Percentiles rank a stretch among this genome's conserved stretches.
phyloP scores from a whole-genome alignment of 805 yeast genomes.

The Brettanomyces nanus region DNA sequence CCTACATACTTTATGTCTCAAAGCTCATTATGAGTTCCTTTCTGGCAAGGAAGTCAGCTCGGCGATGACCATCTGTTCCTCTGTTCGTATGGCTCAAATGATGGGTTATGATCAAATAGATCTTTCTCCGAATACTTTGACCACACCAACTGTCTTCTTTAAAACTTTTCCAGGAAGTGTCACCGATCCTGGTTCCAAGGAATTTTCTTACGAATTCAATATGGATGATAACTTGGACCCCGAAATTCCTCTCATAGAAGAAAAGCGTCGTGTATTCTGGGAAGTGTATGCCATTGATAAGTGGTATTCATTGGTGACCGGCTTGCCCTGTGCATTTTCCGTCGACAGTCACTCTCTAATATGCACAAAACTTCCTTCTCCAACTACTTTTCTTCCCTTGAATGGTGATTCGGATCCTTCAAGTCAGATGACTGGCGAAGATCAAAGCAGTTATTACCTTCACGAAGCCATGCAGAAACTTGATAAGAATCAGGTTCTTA shows the following conservation, averaged over 20 bases:
- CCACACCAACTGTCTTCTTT: conserved; percentile 13
- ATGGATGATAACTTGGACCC: conserved; percentile 19
- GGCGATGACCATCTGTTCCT: conserved; percentile 20
- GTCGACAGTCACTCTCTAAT: conserved; percentile 20
- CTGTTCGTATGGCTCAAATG: conserved; percentile 23
- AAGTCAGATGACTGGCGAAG: conserved; percentile 2
- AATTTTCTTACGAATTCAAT: conserved; percentile 4
- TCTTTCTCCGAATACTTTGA: conserved; percentile 13
- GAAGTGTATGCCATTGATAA: conserved; percentile 23
- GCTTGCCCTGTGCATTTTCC: conserved; percentile 23
- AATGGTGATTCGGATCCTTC: conserved; percentile 2
- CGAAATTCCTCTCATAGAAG: conserved; percentile 21
- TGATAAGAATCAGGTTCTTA: conserved; percentile 20
- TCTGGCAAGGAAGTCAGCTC: conserved; percentile 21
- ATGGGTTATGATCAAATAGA: conserved; percentile 25
- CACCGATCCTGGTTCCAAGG: not conserved
- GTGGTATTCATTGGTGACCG: conserved; percentile 25
- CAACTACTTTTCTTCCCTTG: conserved; percentile 18
- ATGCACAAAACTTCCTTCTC: conserved; percentile 24
- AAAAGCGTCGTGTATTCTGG: conserved; percentile 26
- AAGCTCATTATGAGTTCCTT: conserved; percentile 20
- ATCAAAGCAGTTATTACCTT: conserved; percentile 13
- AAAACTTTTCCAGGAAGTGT: conserved; percentile 7
- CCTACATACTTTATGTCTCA: conserved; percentile 18
- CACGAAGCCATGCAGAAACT: conserved; percentile 25